Evolutionary conservation across 1,284 basidiomycete genomes (phyloP), one percentile per base, ranked within the genome.

Genomic region (Ustilago esculenta): DNA sequence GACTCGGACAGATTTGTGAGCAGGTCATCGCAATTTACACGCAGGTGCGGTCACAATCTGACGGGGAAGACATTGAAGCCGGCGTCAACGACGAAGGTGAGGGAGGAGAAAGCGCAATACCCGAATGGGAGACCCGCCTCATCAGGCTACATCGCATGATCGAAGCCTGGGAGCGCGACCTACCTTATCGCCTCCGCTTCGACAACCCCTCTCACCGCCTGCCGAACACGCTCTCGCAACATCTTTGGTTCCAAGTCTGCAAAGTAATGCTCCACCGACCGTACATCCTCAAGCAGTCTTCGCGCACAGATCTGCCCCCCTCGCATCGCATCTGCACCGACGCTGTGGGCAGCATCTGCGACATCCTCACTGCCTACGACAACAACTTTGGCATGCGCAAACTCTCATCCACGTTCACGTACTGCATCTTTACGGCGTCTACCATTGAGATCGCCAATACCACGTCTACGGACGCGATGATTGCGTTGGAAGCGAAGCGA

Each of bases 391-490:
- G 66, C 12, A 57, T 76, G 47, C 54, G 64, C 30, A 72, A 73
- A 32, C 51, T 74, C 1, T 69, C 67, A 2, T 65, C 64, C 33
- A 68, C 71, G 3, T 48, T 74, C 29, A 65, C 70, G 14, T 77
- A 71, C 54, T 71, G 63, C 54, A 60, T 77, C 35, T 77, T 76
- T 25, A 77, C 66, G 1, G 68, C 73, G 7, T 64, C 64, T 2
- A 76, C 75, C 15, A 73, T 77, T 53, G 67, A 69, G 46, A 56
- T 77, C 30, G 74, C 68, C 36, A 76, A 77, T 34, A 75, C 72
- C 12, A 77, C 73, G 4, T 72, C 68, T 23, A 59, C 49, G 9
- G 72, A 77, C 24, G 43, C 51, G 3, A 30, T 18, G 14, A 46
- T 56, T 6, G 70, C 60, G 18, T 6, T 30, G 8, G 66, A 68